These are phyloP conservation scores for Penicillium vulpinum DNA, from an alignment of 2,329 filamentous ascomycete species.

Conservation along the genomic window DNA sequence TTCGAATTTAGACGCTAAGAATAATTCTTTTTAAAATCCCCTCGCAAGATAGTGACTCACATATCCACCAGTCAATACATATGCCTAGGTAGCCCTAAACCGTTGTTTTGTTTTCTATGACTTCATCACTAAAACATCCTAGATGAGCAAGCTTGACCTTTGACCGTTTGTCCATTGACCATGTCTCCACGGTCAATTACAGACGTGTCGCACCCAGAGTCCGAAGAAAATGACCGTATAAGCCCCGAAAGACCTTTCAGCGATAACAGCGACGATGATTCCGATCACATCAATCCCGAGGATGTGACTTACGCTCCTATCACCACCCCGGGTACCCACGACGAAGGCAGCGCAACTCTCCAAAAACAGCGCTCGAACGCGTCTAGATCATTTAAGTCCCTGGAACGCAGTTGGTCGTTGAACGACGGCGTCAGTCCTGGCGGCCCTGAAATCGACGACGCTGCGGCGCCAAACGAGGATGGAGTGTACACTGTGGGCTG, in stretches of 20 bases:
- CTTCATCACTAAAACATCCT: not conserved
- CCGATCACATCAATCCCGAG: constrained; percentile 13
- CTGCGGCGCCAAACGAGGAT: constrained; percentile 22
- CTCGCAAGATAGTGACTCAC: not conserved
- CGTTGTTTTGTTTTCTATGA: not conserved
- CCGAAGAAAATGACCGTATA: constrained; percentile 10
- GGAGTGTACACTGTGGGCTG: constrained; percentile 69
- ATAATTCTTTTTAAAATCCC: not conserved
- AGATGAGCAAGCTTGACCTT: not conserved
- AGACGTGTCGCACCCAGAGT: constrained; percentile 5
- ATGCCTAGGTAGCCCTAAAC: not conserved
- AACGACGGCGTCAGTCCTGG: constrained; percentile 37
- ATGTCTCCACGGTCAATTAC: constrained; percentile 1
- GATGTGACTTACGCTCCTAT: constrained; percentile 26
- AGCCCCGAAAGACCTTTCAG: constrained; percentile 3
- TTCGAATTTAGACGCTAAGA: not conserved
- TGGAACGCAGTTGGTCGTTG: constrained; percentile 38
- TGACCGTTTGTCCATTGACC: not conserved
- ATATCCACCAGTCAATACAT: not conserved
- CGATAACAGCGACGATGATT: constrained; percentile 6
- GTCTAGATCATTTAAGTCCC: constrained; percentile 18
- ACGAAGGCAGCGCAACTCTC: constrained; percentile 15
- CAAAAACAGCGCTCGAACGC: constrained; percentile 24
- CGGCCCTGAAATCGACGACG: constrained; percentile 21
- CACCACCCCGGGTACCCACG: constrained; percentile 12